Percentiles rank a stretch among this genome's conserved stretches.
These are phyloP conservation scores for Heterobasidion occidentale DNA, from an alignment of 1,284 basidiomycete genomes.

Conservation along the genomic window DNA sequence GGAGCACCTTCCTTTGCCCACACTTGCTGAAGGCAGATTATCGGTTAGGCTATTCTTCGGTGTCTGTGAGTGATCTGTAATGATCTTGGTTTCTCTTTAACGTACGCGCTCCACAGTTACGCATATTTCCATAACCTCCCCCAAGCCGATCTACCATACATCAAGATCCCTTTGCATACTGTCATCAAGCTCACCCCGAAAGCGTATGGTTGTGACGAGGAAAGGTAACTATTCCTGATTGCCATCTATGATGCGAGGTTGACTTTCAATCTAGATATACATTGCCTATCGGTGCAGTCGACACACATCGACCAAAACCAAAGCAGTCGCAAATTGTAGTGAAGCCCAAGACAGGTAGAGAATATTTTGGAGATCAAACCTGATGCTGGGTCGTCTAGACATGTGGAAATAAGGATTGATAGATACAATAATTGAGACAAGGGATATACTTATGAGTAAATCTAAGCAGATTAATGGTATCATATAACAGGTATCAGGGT, in stretches of 20 bases:
- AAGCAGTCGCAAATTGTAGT: conserved; percentile 23
- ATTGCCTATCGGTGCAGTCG: conserved; percentile 85
- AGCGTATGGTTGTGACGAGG: conserved; percentile 98
- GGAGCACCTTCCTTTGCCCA: too few species aligned
- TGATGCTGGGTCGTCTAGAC: neutral
- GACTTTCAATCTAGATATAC: conserved; percentile 48
- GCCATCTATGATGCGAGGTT: neutral
- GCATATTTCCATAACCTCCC: conserved; percentile 92
- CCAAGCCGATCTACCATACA: conserved; percentile 94
- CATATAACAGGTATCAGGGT: too few species aligned
- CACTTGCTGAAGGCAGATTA: too few species aligned
- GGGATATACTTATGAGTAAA: too few species aligned
- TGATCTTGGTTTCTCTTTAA: neutral
- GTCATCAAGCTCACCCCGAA: conserved; percentile 98
- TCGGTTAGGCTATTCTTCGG: conserved; percentile 72
- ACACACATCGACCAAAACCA: conserved; percentile 92
- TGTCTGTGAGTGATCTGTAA: conserved; percentile 55
- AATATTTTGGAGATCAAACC: conserved; percentile 21
- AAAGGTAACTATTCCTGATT: conserved; percentile 44
- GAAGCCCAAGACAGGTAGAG: conserved; percentile 25
- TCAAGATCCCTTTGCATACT: conserved; percentile 95
- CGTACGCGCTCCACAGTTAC: conserved; percentile 41
- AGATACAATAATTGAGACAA: too few species aligned
- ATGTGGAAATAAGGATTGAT: too few species aligned
- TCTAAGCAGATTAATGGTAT: too few species aligned